Evolutionary conservation across 768 basidiomycete genomes (phyloP).

Genomic region (Suillus subaureus): DNA sequence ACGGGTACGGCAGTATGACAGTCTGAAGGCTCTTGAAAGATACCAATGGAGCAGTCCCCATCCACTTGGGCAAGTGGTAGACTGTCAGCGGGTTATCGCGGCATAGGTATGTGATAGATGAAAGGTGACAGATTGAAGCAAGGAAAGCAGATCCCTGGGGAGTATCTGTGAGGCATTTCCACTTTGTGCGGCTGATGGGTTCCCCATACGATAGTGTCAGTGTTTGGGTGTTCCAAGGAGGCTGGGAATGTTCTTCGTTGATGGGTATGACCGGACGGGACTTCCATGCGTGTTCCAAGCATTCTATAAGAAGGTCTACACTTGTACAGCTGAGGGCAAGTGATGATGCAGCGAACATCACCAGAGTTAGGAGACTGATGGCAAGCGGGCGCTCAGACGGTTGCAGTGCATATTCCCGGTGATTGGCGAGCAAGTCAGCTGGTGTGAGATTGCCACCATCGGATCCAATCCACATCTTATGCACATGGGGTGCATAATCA

Average conservation of each 20-base stretch:
- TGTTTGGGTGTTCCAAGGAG: conserved; percentile 15
- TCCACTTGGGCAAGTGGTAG: background rate
- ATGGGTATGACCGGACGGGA: background rate
- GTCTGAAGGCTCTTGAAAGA: conserved; percentile 30
- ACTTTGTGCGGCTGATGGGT: conserved; percentile 21
- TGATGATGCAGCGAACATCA: conserved; percentile 5
- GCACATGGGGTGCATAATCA: conserved; percentile 35
- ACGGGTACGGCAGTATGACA: background rate
- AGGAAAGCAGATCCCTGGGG: conserved; percentile 23
- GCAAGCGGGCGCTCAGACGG: background rate
- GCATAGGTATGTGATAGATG: background rate
- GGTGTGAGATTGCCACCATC: background rate
- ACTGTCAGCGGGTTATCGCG: background rate
- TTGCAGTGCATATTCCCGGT: background rate
- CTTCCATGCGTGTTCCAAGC: conserved; percentile 21
- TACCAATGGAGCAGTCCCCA: conserved; percentile 31
- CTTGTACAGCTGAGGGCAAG: conserved; percentile 36
- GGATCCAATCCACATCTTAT: conserved; percentile 12
- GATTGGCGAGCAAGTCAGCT: background rate
- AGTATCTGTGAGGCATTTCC: conserved; percentile 31
- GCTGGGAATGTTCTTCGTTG: conserved; percentile 25
- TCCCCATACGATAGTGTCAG: conserved; percentile 33
- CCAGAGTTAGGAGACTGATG: conserved; percentile 12
- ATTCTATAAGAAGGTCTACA: conserved; percentile 38
- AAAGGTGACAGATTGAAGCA: conserved; percentile 37